Base-by-base conservation (phyloP, 2,329 filamentous ascomycete genomes). In the Penicillium polonicum region DNA sequence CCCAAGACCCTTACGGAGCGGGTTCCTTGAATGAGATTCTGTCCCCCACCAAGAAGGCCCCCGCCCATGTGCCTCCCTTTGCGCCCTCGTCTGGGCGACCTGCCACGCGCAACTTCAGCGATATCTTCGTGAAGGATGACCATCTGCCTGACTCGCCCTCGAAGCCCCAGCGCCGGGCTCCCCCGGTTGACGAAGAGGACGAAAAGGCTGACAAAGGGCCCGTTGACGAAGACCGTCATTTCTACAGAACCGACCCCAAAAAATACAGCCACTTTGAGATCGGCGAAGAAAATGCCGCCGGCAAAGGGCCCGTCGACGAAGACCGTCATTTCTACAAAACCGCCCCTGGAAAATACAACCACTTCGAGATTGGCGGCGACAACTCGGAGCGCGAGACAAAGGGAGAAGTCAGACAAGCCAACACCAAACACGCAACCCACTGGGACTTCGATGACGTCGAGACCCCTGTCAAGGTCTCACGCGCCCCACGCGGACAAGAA, bases 391-490 rank as follows among this genome's bases (percentile, higher is more conserved):
- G 59, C 17, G 71, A 74, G 52, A 41, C 68, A 33, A 70, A 74
- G 58, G 45, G 60, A 10, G 58, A 56, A 53, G 60, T 67, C 54
- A 64, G 62, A 3, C 72, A 70, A 17, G 65, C 68, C 19, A 69
- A 70, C 44, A 64, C 65, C 69, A 80, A 81, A 54, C 87, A 91
- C 71, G 79, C 82, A 58, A 86, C 86, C 62, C 88, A 90, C 61
- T 97, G 93, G 92, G 86, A 86, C 48, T 97, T 97, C 74, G 85
- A 91, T 60, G 92, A 96, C 76, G 96, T 96, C 68, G 79, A 80
- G 17, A 96, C 92, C 0, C 93, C 93, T 0, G 83, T 88, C 63
- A 96, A 96, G 80, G 80, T 85, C 48, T 81, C 83, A 5, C 78
- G 81, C 45, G 89, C 88, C 73, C 73, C 83, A 52, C 83, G 87